phyloP scores from a whole-genome alignment of 495 filamentous ascomycete genomes.

The Ramalina intermedia region DNA sequence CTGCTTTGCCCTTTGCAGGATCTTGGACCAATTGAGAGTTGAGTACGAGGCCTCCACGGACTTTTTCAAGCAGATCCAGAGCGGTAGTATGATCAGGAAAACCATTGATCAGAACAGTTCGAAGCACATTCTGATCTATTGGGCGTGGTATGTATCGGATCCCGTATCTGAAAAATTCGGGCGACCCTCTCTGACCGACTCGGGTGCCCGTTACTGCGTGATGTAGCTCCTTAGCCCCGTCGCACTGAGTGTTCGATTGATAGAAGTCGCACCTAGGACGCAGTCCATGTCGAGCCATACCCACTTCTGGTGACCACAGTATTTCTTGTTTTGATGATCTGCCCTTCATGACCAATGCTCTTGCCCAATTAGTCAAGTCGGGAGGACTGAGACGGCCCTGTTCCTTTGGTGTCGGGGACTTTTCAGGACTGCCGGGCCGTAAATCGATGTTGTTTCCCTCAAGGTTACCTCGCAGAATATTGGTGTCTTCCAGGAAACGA shows the following conservation, averaged over 20 bases:
- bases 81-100: neutral
- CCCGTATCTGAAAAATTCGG: constrained; percentile 8
- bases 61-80: constrained; percentile 1
- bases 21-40: constrained; percentile 7
- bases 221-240: neutral
- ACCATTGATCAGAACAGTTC: constrained; percentile 4
- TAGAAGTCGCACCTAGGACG: neutral
- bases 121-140: constrained; percentile 1
- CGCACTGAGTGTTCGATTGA: neutral
- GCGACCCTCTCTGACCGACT: neutral
- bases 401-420: too few species aligned
- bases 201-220: neutral
- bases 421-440: too few species aligned
- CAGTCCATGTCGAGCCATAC: too few species aligned
- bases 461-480: too few species aligned
- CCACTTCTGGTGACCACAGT: too few species aligned
- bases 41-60: constrained; percentile 6
- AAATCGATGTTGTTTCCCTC: too few species aligned
- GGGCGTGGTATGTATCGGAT: constrained; percentile 1
- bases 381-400: too few species aligned
- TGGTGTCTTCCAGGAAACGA: too few species aligned
- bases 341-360: too few species aligned
- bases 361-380: too few species aligned
- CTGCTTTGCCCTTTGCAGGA: constrained; percentile 1
- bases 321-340: too few species aligned